Conservation (phyloP, 345 rosid species). For the Boechera divaricarpa region DNA sequence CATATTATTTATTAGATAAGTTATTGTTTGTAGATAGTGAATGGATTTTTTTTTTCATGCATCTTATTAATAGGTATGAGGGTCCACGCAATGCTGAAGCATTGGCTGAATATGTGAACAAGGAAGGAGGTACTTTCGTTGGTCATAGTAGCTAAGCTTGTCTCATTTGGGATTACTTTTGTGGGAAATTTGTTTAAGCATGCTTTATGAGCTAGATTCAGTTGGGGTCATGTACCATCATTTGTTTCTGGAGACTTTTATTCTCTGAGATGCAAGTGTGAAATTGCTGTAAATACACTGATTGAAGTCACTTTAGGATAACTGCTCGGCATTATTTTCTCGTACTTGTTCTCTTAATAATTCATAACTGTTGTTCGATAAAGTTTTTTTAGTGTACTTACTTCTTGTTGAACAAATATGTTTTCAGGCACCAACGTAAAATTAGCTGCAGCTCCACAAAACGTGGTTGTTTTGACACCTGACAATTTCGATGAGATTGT, state of each 20-base stretch:
- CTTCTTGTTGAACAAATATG: conserved; percentile 2
- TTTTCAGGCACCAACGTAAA: conserved; percentile 87
- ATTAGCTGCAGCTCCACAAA: conserved; percentile 77
- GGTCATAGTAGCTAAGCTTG: conserved; percentile 12
- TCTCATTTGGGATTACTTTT: conserved; percentile 1
- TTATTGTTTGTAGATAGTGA: not conserved
- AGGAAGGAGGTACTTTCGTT: conserved; percentile 76
- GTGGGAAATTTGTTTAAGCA: not conserved
- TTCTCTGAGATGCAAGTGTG: not conserved
- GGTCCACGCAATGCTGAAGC: conserved; percentile 89
- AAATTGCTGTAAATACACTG: conserved; percentile 14
- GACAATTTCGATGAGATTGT: conserved; percentile 85
- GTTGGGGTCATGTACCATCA: conserved; percentile 6
- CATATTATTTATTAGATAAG: not conserved
- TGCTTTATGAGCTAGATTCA: not conserved
- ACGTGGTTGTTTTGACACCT: conserved; percentile 72
- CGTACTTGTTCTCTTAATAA: not conserved
- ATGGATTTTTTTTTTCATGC: not conserved
- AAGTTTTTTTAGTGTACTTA: conserved; percentile 2
- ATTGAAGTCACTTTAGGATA: not conserved
- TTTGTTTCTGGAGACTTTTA: not conserved
- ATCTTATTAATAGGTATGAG: conserved; percentile 63
- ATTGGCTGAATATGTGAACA: conserved; percentile 85
- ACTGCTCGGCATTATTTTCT: not conserved
- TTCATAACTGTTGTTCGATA: not conserved